Conservation (phyloP, 768 basidiomycete genomes). For the Tricholoma terreum region DNA sequence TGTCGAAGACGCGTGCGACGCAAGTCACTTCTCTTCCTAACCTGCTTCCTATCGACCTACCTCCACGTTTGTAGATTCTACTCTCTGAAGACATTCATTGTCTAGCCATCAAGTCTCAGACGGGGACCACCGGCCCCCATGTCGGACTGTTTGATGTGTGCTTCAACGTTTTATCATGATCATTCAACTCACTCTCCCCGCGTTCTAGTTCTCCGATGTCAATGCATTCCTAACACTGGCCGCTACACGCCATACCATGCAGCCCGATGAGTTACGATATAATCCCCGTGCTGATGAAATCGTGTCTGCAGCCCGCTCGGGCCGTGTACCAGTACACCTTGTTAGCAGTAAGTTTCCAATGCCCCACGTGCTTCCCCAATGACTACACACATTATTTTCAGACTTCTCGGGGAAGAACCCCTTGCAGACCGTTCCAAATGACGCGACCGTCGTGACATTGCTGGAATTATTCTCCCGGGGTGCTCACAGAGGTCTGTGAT, state of each 20-base stretch:
- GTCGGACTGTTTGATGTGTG: conserved; percentile 76
- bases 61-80: conserved; percentile 43
- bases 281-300: conserved; percentile 65
- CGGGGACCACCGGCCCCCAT: conserved; percentile 26
- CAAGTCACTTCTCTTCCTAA: conserved; percentile 26
- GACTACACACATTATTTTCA: conserved; percentile 24
- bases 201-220: conserved; percentile 70
- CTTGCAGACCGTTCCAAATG: conserved; percentile 57
- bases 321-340: conserved; percentile 68
- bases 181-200: background rate
- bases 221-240: conserved; percentile 86
- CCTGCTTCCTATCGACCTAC: background rate
- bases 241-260: conserved; percentile 70
- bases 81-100: conserved; percentile 62
- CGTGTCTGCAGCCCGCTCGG: conserved; percentile 69
- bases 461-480: conserved; percentile 68
- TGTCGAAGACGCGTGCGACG: conserved; percentile 84
- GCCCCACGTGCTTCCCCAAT: background rate
- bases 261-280: conserved; percentile 55
- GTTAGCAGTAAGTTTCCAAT: conserved; percentile 62
- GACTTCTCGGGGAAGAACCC: conserved; percentile 88
- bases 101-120: conserved; percentile 51
- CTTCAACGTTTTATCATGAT: background rate
- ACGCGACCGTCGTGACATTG: conserved; percentile 61
- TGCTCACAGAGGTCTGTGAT: conserved; percentile 59